Evolutionary conservation across 192 early-diverging fungal species (phyloP).

Genomic region (Entomortierella lignicola): DNA sequence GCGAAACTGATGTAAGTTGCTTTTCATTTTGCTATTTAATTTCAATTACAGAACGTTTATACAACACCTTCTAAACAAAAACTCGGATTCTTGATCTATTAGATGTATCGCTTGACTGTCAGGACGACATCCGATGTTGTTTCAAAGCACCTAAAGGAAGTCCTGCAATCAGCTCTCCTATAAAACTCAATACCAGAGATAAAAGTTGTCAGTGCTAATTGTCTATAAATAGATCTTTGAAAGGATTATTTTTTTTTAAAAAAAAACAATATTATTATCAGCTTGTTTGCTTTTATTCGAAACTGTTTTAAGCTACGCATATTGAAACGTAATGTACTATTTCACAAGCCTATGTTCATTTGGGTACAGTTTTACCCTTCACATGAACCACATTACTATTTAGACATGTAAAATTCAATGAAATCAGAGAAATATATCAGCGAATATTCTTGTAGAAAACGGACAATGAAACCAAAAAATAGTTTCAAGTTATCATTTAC

Average conservation of each 20-base stretch:
- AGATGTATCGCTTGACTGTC: slow-evolving; percentile 93
- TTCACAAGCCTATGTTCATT: too few species aligned
- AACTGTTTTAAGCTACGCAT: too few species aligned
- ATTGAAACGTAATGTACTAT: too few species aligned
- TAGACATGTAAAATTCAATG: not conserved
- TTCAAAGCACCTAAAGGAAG: slow-evolving; percentile 62
- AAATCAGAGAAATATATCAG: too few species aligned
- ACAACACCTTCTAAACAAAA: not conserved
- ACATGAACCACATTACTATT: slow-evolving; percentile 49
- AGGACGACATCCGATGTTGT: slow-evolving; percentile 86
- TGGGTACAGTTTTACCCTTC: not conserved
- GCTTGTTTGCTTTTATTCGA: too few species aligned
- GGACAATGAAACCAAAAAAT: not conserved
- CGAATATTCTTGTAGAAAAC: too few species aligned
- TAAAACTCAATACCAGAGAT: not conserved
- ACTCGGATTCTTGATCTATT: slow-evolving; percentile 4
- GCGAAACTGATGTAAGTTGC: slow-evolving; percentile 78
- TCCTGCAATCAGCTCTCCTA: slow-evolving; percentile 56
- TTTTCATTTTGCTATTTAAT: not conserved
- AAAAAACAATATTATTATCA: too few species aligned
- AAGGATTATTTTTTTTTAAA: too few species aligned
- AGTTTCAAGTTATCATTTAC: not conserved
- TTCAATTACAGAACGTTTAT: not conserved
- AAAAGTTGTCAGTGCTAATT: too few species aligned
- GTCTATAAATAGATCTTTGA: too few species aligned